Conservation (phyloP, 345 rosid genomes). For the Lumnitzera littorea region DNA sequence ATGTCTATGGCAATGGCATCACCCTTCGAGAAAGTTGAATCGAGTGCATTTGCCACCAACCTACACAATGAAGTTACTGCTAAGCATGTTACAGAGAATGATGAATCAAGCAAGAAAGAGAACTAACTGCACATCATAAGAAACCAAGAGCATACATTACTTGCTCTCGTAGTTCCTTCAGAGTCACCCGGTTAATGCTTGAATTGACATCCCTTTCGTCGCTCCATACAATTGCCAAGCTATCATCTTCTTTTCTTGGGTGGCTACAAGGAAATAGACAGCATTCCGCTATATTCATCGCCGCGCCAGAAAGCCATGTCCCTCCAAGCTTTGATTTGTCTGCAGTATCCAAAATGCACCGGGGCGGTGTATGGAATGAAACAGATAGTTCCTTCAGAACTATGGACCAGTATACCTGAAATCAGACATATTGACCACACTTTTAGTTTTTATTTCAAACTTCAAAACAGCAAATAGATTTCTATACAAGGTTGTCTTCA, state of each 20-base stretch:
- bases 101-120: too few relatives aligned
- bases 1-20: constrained; percentile 85
- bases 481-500: background rate
- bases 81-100: background rate
- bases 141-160: constrained; percentile 54
- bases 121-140: too few relatives aligned
- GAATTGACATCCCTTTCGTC: constrained; percentile 57
- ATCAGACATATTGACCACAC: constrained; percentile 1
- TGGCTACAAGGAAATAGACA: constrained; percentile 52
- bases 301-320: constrained; percentile 73
- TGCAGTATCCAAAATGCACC: constrained; percentile 50
- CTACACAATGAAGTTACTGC: constrained; percentile 20
- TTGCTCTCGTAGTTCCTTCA: constrained; percentile 60
- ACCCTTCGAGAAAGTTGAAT: constrained; percentile 54
- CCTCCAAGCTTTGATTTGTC: constrained; percentile 49
- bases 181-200: constrained; percentile 40
- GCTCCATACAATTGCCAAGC: constrained; percentile 71
- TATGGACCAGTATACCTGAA: constrained; percentile 69
- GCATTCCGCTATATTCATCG: constrained; percentile 72
- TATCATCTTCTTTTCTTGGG: constrained; percentile 47
- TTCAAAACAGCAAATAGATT: background rate
- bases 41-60: constrained; percentile 73
- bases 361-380: constrained; percentile 46
- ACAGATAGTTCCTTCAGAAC: constrained; percentile 60
- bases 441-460: too few relatives aligned